These are phyloP conservation scores for Sclerotinia glacialis DNA, from an alignment of 2,329 filamentous ascomycete genomes.

Conservation along the genomic window DNA sequence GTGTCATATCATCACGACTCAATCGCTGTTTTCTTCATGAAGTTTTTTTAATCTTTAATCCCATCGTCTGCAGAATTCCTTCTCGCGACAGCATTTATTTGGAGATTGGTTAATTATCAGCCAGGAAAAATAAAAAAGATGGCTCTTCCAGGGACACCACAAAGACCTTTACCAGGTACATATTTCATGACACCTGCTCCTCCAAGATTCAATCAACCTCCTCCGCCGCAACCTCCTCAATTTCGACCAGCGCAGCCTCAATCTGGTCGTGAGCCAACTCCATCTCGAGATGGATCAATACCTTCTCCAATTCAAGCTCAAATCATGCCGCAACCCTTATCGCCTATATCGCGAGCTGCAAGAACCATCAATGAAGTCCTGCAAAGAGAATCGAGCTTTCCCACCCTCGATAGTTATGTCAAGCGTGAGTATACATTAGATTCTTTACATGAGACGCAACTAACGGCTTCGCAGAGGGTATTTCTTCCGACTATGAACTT, in stretches of 20 bases:
- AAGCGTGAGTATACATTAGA: slow-evolving; percentile 61
- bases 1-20: slow-evolving; percentile 6
- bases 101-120: background rate
- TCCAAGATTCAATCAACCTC: slow-evolving; percentile 47
- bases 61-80: slow-evolving; percentile 24
- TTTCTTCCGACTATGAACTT: slow-evolving; percentile 88
- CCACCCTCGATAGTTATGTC: slow-evolving; percentile 85
- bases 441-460: slow-evolving; percentile 33
- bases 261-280: slow-evolving; percentile 27
- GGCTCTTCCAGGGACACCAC: slow-evolving; percentile 52
- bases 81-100: slow-evolving; percentile 22
- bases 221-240: slow-evolving; percentile 53
- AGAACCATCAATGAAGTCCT: slow-evolving; percentile 79
- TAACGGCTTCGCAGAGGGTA: slow-evolving; percentile 60
- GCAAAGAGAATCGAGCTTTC: slow-evolving; percentile 73
- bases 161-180: slow-evolving; percentile 71
- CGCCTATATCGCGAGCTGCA: slow-evolving; percentile 76
- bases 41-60: slow-evolving; percentile 28
- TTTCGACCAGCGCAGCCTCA: slow-evolving; percentile 26
- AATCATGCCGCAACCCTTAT: slow-evolving; percentile 46
- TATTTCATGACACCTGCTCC: slow-evolving; percentile 72
- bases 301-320: slow-evolving; percentile 16
- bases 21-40: slow-evolving; percentile 29
- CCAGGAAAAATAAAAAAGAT: slow-evolving; percentile 24
- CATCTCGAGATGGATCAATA: slow-evolving; percentile 25